phyloP scores from a whole-genome alignment of 192 early-diverging fungal genomes.

The Dissophora globulifera region DNA sequence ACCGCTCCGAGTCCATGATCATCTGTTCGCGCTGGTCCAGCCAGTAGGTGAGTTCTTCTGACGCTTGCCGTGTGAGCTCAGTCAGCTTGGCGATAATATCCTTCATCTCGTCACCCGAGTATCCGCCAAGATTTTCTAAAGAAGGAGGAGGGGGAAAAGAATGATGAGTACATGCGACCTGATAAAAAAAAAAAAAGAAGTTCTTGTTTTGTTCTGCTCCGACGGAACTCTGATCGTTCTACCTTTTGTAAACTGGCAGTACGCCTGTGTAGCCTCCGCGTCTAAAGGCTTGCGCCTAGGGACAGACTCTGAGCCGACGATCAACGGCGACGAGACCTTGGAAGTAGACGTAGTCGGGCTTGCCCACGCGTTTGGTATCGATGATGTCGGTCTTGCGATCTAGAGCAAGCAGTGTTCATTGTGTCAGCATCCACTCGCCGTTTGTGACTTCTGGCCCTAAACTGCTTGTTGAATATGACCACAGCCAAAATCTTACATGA shows the following conservation, averaged over 20 bases:
- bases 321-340: conserved; percentile 36
- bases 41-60: conserved; percentile 63
- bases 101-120: conserved; percentile 60
- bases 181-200: conserved; percentile 1
- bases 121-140: conserved; percentile 61
- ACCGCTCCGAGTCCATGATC: conserved; percentile 71
- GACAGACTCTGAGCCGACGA: conserved; percentile 19
- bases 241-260: conserved; percentile 46
- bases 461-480: too few relatives aligned
- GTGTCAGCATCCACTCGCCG: too few relatives aligned
- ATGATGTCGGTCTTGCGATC: not conserved
- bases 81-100: conserved; percentile 59
- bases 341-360: conserved; percentile 15
- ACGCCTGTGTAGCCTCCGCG: conserved; percentile 17
- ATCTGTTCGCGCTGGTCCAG: conserved; percentile 70
- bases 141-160: too few relatives aligned
- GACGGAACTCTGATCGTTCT: not conserved
- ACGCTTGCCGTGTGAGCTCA: conserved; percentile 60
- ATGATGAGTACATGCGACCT: too few relatives aligned
- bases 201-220: not conserved
- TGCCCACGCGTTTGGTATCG: conserved; percentile 8
- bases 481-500: conserved; percentile 37
- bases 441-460: too few relatives aligned
- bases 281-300: conserved; percentile 33
- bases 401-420: not conserved